Conservation (phyloP, 2,329 filamentous ascomycete genomes). For the Paramyrothecium roridum region DNA sequence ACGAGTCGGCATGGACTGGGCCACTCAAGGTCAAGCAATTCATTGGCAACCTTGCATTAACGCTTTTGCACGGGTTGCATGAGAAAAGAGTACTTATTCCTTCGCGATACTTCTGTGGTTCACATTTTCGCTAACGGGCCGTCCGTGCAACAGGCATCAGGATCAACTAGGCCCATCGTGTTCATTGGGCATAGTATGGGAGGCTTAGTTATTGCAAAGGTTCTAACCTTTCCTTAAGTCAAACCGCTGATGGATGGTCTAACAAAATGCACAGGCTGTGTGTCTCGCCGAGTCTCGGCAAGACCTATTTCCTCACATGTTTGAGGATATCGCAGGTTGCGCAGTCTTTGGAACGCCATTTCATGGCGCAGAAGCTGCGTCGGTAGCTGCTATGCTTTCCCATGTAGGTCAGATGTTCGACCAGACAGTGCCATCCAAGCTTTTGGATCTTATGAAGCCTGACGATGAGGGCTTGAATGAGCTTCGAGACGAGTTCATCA, state of each 20-base stretch:
- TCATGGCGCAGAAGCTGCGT: constrained; percentile 31
- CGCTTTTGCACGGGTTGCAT: constrained; percentile 29
- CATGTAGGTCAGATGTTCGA: constrained; percentile 28
- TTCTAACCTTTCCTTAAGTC: constrained; percentile 3
- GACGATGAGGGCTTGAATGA: constrained; percentile 33
- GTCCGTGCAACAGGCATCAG: not conserved
- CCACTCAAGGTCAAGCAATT: constrained; percentile 37
- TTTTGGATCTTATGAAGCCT: constrained; percentile 37
- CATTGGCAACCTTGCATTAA: constrained; percentile 33
- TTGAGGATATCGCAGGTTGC: constrained; percentile 35
- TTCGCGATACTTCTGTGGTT: not conserved
- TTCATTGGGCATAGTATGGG: constrained; percentile 43
- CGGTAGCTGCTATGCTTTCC: constrained; percentile 32
- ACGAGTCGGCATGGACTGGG: constrained; percentile 37
- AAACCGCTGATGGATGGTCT: not conserved
- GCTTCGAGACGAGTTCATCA: constrained; percentile 34
- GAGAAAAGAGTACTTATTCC: constrained; percentile 25
- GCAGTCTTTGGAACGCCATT: constrained; percentile 40
- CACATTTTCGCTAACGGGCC: not conserved
- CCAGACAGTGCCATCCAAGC: constrained; percentile 27
- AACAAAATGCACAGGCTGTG: constrained; percentile 9
- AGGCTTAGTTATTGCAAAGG: constrained; percentile 39
- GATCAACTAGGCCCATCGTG: constrained; percentile 30
- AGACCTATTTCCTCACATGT: constrained; percentile 33
- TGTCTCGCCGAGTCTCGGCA: constrained; percentile 28